Evolutionary conservation across 176 grass and related monocot genomes (phyloP), one percentile per base, ranked within the genome.

Genomic region (Puya raimondii): DNA sequence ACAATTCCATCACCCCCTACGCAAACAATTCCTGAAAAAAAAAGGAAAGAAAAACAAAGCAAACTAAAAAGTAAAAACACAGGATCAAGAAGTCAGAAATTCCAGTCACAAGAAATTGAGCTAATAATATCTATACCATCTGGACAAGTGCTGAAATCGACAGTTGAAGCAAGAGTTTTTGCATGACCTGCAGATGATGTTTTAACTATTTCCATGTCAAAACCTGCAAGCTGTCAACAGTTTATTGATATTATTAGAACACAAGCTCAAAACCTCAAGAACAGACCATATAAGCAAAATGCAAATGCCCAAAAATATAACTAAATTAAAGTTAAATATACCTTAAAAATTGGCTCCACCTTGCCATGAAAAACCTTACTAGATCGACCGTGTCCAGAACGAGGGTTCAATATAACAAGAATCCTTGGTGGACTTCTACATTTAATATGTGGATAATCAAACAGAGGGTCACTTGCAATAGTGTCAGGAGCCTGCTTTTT

Each of bases 281-380:
- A 66, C 12, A 15, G 27, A 48, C 11, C 42, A 66, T 0, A 66
- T 70, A 52, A 10, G 16, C 56, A 61, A 61, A 61, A 16, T 18
- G 52, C 4, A 56, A 12, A 56, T 56, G 52, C 21, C 9, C 33
- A 42, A 42, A 42, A 8, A 42, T 6, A 42, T 42, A 42, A 65
- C 1, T 13, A 52, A 25, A 50, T 11, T 26, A 1, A 58, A 17
- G 52, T 59, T 11, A 27, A 26, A 61, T 53, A 69, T 83, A 99
- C 94, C 89, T 93, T 99, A 74, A 99, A 90, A 83, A 99, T 90
- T 79, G 89, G 94, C 76, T 99, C 94, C 27, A 91, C 84, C 78
- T 99, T 93, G 21, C 82, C 85, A 81, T 99, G 84, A 69, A 92
- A 93, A 72, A 93, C 84, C 83, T 93, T 99, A 79, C 82, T 88